A percentile compares a stretch with the other conserved stretches of the same genome.
Evolutionary conservation across 2,329 filamentous ascomycete species (phyloP).

Genomic region (Cercospora berteroae): DNA sequence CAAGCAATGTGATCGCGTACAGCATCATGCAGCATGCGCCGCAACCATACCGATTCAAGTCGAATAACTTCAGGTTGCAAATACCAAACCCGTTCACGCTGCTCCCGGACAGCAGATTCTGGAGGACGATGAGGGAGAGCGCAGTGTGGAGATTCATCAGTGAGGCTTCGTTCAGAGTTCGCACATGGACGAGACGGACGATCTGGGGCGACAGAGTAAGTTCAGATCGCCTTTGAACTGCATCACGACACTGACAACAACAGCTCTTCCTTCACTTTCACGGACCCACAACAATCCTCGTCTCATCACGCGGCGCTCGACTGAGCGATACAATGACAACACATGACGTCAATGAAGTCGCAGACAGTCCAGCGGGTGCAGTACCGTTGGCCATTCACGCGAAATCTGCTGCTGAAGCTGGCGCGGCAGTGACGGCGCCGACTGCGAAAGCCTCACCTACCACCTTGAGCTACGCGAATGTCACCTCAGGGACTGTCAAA

Average conservation of each 20-base stretch:
- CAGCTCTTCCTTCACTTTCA: conserved; percentile 83
- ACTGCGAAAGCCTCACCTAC: conserved; percentile 28
- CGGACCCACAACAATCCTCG: conserved; percentile 78
- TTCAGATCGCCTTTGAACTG: too few relatives aligned
- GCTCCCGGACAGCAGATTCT: conserved; percentile 69
- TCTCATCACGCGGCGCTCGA: conserved; percentile 82
- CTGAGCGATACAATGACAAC: conserved; percentile 74
- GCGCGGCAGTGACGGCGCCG: conserved; percentile 25
- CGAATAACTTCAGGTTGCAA: conserved; percentile 71
- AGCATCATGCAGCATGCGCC: conserved; percentile 71
- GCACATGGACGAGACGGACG: conserved; percentile 74
- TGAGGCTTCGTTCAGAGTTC: conserved; percentile 63
- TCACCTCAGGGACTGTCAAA: conserved; percentile 36
- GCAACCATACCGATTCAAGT: conserved; percentile 82
- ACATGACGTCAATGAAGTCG: conserved; percentile 85
- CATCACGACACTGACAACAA: conserved; percentile 2
- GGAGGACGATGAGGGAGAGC: conserved; percentile 69
- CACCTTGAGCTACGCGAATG: conserved; percentile 37
- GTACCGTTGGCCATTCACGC: conserved; percentile 57
- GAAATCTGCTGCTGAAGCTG: conserved; percentile 32
- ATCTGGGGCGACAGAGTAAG: conserved; percentile 89
- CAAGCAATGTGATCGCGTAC: conserved; percentile 87
- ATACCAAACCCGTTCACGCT: conserved; percentile 65
- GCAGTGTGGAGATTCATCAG: conserved; percentile 69
- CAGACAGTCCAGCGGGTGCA: conserved; percentile 72